Conservation (phyloP, 106 monocot genomes). For the Phalaenopsis equestris region DNA sequence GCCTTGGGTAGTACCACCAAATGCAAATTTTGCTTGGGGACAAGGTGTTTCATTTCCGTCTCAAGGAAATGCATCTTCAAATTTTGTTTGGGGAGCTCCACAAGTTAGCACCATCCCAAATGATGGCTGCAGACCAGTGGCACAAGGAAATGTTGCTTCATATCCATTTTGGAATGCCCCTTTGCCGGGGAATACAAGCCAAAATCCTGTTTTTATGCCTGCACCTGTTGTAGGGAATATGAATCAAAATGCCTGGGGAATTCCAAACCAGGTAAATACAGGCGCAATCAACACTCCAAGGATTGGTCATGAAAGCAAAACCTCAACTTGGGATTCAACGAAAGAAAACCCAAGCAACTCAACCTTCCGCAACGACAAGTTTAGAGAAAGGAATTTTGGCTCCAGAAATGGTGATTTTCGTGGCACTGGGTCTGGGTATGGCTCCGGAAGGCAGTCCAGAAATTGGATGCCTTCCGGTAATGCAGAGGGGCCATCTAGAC, state of each 20-base stretch:
- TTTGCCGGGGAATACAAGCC: conserved; percentile 12
- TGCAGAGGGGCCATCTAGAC: conserved; percentile 15
- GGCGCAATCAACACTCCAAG: conserved; percentile 15
- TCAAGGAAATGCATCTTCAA: conserved; percentile 14
- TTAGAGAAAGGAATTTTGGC: conserved; percentile 21
- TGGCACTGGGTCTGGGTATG: conserved; percentile 8
- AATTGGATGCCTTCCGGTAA: conserved; percentile 15
- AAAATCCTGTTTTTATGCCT: conserved; percentile 5
- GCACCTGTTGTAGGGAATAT: conserved; percentile 12
- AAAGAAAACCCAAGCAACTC: conserved; percentile 12
- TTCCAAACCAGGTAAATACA: conserved; percentile 14
- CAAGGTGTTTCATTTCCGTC: conserved; percentile 20
- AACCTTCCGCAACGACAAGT: conserved; percentile 15
- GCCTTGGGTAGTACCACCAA: conserved; percentile 19
- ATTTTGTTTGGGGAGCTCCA: conserved; percentile 12
- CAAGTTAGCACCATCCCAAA: conserved; percentile 17
- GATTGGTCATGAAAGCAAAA: conserved; percentile 23
- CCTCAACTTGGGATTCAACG: conserved; percentile 20
- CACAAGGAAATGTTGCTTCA: conserved; percentile 24
- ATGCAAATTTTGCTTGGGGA: conserved; percentile 9
- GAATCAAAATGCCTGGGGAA: conserved; percentile 24
- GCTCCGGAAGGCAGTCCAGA: conserved; percentile 20
- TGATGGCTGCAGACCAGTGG: conserved; percentile 26
- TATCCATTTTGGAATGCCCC: conserved; percentile 22
- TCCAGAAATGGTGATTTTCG: conserved; percentile 13